phyloP scores from a whole-genome alignment of 768 basidiomycete genomes.

The Macrolepiota dolichaula region DNA sequence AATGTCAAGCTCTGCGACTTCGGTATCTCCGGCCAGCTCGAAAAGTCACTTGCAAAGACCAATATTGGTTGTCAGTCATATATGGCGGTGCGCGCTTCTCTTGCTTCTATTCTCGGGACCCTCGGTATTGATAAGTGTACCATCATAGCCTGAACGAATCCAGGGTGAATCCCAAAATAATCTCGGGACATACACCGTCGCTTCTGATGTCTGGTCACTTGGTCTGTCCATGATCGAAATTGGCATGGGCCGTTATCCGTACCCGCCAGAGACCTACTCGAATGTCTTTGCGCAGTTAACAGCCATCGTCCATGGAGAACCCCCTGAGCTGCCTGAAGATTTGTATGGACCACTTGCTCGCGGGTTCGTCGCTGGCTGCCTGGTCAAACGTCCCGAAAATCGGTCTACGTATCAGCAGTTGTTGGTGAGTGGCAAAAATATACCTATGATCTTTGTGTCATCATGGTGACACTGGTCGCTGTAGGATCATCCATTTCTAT shows the following conservation, averaged over 20 bases:
- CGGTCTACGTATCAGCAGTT: slow-evolving; percentile 84
- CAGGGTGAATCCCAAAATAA: slow-evolving; percentile 89
- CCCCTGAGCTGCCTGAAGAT: slow-evolving; percentile 78
- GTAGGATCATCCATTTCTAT: slow-evolving; percentile 15
- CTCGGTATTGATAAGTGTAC: neutral
- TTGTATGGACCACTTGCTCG: slow-evolving; percentile 65
- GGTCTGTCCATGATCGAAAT: slow-evolving; percentile 94
- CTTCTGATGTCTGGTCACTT: slow-evolving; percentile 97
- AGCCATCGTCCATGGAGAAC: slow-evolving; percentile 95
- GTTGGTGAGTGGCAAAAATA: slow-evolving; percentile 43
- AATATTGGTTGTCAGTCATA: slow-evolving; percentile 99
- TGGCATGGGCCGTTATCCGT: slow-evolving; percentile 87
- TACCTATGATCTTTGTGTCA: neutral
- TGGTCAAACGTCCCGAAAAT: slow-evolving; percentile 74
- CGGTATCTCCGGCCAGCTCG: slow-evolving; percentile 97
- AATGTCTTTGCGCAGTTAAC: slow-evolving; percentile 95
- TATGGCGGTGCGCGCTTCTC: slow-evolving; percentile 78
- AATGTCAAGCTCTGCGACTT: slow-evolving; percentile 96
- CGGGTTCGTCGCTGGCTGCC: slow-evolving; percentile 79
- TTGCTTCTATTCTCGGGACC: neutral
- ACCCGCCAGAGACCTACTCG: slow-evolving; percentile 94
- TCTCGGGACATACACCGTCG: slow-evolving; percentile 88
- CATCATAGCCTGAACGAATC: slow-evolving; percentile 84
- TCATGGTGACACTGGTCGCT: neutral
- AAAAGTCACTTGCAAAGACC: slow-evolving; percentile 94